Evolutionary conservation across 129 eudicot genomes (phyloP), one percentile per base, ranked within the genome.

Genomic region (Daucus carota): DNA sequence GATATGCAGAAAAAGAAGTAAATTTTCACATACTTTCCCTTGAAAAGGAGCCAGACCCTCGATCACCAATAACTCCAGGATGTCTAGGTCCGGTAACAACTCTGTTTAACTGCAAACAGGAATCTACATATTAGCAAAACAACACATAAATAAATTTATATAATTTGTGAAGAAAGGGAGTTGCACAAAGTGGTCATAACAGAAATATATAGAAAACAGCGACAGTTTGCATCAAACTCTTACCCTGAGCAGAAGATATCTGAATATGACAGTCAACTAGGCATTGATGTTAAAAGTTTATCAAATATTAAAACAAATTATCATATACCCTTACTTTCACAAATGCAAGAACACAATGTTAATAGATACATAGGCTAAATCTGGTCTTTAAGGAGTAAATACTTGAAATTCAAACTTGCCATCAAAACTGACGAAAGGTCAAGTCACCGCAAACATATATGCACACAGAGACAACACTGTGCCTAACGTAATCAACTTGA

Each of bases 61-160:
- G 86, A 85, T 90, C 98, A 4, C 96, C 96, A 73, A 90, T 93
- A 66, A 90, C 89, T 74, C 98, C 98, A 74, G 96, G 96, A 83
- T 87, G 88, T 70, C 87, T 87, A 59, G 96, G 92, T 79, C 98
- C 97, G 48, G 86, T 81, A 70, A 93, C 96, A 59, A 81, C 85
- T 86, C 88, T 90, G 86, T 90, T 93, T 59, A 93, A 74, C 97
- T 93, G 91, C 54, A 80, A 46, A 73, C 79, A 45, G 50, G 62
- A 72, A 16, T 31, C 43, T 17, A 59, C 9, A 57, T 44, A 46
- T n/a, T 42, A 41, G 17, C 29, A 71, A 40, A 13, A 16, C 6
- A 6, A 40, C 26, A 34, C 8, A 8, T 22, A 22, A 20, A 70
- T 36, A 3, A 70, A 18, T 40, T 34, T 2, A 36, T 43, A 40